These are phyloP conservation scores for Penicillium sp. DNA, from an alignment of 2,329 filamentous ascomycete species.

Conservation along the genomic window DNA sequence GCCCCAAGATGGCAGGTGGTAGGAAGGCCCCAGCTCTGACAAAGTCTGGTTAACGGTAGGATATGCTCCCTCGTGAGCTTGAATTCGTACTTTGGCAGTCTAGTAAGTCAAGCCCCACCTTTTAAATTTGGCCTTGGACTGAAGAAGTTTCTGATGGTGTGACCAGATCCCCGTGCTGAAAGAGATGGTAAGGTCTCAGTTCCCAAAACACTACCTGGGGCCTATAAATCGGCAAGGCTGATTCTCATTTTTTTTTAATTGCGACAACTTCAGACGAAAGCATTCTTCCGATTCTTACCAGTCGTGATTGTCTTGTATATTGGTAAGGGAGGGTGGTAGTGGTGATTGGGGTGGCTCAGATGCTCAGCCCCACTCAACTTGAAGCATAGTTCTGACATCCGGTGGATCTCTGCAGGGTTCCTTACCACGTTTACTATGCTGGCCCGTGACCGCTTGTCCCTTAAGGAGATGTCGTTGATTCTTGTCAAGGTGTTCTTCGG, in stretches of 20 bases:
- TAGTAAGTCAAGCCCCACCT: slow-evolving; percentile 35
- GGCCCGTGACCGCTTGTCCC: slow-evolving; percentile 59
- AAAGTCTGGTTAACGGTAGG: slow-evolving; percentile 44
- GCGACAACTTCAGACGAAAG: slow-evolving; percentile 63
- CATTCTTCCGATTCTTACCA: slow-evolving; percentile 81
- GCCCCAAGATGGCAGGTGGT: not conserved
- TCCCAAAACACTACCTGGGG: not conserved
- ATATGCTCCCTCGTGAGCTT: slow-evolving; percentile 86
- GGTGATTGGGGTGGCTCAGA: slow-evolving; percentile 16
- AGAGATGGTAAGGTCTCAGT: slow-evolving; percentile 69
- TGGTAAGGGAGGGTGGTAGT: slow-evolving; percentile 50
- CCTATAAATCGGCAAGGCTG: slow-evolving; percentile 30
- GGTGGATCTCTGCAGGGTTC: slow-evolving; percentile 61
- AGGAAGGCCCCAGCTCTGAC: slow-evolving; percentile 21
- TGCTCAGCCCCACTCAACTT: slow-evolving; percentile 10
- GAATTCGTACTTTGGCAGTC: slow-evolving; percentile 77
- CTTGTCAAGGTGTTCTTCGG: slow-evolving; percentile 67
- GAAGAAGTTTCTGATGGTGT: not conserved
- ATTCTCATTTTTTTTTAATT: slow-evolving; percentile 18
- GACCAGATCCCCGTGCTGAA: slow-evolving; percentile 79
- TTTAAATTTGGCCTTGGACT: not conserved
- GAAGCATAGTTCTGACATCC: slow-evolving; percentile 7
- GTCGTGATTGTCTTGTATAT: slow-evolving; percentile 81
- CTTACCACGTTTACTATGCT: slow-evolving; percentile 74
- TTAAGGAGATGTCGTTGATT: slow-evolving; percentile 62